These are phyloP conservation scores for Fusarium annulatum DNA, from an alignment of 2,329 filamentous ascomycete genomes.

Conservation along the genomic window DNA sequence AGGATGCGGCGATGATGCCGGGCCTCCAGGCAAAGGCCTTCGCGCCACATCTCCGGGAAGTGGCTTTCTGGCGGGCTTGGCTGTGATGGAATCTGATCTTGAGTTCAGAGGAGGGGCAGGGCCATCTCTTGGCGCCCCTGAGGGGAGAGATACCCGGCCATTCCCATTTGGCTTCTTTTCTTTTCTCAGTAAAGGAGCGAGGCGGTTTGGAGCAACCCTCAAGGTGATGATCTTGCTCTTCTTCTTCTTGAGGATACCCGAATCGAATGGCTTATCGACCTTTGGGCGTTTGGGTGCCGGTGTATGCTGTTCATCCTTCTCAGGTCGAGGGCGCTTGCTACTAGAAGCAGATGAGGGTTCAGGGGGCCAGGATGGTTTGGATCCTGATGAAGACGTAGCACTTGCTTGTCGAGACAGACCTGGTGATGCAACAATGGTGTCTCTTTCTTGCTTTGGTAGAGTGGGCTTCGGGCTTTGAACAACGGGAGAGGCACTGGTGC, in stretches of 20 bases:
- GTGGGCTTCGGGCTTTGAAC: constrained; percentile 21
- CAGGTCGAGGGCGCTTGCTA: constrained; percentile 52
- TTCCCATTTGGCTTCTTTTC: constrained; percentile 33
- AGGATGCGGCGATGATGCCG: constrained; percentile 38
- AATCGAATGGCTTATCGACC: constrained; percentile 46
- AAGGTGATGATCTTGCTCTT: constrained; percentile 53
- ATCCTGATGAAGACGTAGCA: constrained; percentile 31
- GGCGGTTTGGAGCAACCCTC: constrained; percentile 49
- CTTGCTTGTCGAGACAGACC: constrained; percentile 41
- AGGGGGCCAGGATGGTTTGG: constrained; percentile 32
- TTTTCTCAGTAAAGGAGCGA: constrained; percentile 51
- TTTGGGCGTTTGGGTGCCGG: constrained; percentile 55
- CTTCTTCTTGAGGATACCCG: constrained; percentile 40
- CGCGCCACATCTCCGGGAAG: constrained; percentile 48
- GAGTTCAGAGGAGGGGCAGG: constrained; percentile 30
- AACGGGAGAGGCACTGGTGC: constrained; percentile 1
- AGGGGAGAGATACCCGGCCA: constrained; percentile 50
- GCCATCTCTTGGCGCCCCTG: constrained; percentile 44
- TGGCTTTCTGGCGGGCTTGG: constrained; percentile 52
- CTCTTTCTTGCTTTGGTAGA: constrained; percentile 29
- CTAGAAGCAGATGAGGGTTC: constrained; percentile 38
- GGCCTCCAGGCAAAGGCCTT: constrained; percentile 49
- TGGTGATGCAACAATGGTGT: constrained; percentile 46
- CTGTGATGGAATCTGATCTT: constrained; percentile 47
- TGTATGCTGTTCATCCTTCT: constrained; percentile 50